These are phyloP conservation scores for Rhypophila decipiens DNA, from an alignment of 495 filamentous ascomycete genomes.

Conservation along the genomic window DNA sequence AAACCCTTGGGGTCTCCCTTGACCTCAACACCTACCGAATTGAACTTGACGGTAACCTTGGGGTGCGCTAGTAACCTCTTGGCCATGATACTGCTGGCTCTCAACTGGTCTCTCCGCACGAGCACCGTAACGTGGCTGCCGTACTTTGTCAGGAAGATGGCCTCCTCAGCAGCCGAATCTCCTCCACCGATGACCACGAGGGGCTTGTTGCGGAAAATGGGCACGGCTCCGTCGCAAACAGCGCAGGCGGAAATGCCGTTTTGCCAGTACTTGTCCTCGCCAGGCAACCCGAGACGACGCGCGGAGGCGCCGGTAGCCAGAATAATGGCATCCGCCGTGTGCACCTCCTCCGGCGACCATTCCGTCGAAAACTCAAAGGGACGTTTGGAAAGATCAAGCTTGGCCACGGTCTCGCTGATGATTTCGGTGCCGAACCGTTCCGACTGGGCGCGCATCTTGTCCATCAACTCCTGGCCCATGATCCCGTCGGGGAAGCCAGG, in stretches of 20 bases:
- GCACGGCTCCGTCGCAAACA: constrained; percentile 94
- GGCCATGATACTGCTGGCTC: constrained; percentile 89
- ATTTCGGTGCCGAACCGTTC: constrained; percentile 87
- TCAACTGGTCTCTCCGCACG: constrained; percentile 76
- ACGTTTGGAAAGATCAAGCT: constrained; percentile 74
- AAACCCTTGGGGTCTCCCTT: constrained; percentile 78
- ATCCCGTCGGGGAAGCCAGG: constrained; percentile 89
- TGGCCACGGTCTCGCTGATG: constrained; percentile 83
- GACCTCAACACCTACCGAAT: constrained; percentile 73
- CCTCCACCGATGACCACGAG: constrained; percentile 95
- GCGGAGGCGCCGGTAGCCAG: constrained; percentile 95
- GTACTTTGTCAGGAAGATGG: constrained; percentile 96
- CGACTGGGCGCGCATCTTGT: constrained; percentile 87
- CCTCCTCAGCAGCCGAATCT: constrained; percentile 96
- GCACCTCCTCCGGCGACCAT: constrained; percentile 65
- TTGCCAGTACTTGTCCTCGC: constrained; percentile 94
- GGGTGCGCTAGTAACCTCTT: constrained; percentile 72
- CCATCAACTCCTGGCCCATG: constrained; percentile 83
- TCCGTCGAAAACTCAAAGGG: constrained; percentile 92
- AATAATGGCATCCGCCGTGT: constrained; percentile 86
- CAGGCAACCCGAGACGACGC: constrained; percentile 70
- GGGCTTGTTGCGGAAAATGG: constrained; percentile 94
- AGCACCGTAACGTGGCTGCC: constrained; percentile 89
- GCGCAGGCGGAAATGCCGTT: constrained; percentile 94
- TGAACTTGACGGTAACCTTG: constrained; percentile 84